Evolutionary conservation across 2,329 filamentous ascomycete genomes (phyloP), one percentile per base, ranked within the genome.

Genomic region (Fusarium sulawesiense): DNA sequence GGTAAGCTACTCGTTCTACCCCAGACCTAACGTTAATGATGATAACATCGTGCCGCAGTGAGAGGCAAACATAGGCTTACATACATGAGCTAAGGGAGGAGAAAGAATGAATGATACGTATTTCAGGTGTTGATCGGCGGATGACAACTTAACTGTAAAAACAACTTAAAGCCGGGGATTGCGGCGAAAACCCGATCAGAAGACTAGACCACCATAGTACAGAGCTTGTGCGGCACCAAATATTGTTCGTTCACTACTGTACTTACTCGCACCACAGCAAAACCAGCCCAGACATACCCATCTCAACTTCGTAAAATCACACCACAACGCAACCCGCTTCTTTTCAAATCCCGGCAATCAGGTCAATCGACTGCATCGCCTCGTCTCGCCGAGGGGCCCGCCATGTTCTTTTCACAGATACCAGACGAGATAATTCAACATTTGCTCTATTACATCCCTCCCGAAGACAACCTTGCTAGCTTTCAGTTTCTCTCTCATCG

Each of bases 371-470:
- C 50, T 56, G 60, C 67, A 46, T 64, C 49, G 62, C 34, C 18
- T 37, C 34, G 34, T 59, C 51, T 71, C 51, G 58, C 44, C 20
- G 21, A 60, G 56, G 50, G 63, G 68, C 60, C 60, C 68, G 74
- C 56, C 69, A 79, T 80, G 77, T 79, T 80, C 40, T 74, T 88
- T 59, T 77, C 82, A 41, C 72, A 77, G 56, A 83, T 96, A 37
- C 94, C 94, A 42, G 92, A 95, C 79, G 96, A 99, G 83, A 88
- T 98, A 68, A 85, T 98, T 74, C 89, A 93, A 77, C 87, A 90
- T 56, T 92, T 98, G 71, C 85, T 98, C 71, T 84, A 86, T 67
- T 89, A 89, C 76, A 78, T 81, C 76, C 88, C 80, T 76, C 91
- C 86, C 71, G 83, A 84, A 60, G 85, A 90, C 64, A 84, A 84